Conservation (phyloP, 257 asterid genomes). For the Haberlea rhodopensis region DNA sequence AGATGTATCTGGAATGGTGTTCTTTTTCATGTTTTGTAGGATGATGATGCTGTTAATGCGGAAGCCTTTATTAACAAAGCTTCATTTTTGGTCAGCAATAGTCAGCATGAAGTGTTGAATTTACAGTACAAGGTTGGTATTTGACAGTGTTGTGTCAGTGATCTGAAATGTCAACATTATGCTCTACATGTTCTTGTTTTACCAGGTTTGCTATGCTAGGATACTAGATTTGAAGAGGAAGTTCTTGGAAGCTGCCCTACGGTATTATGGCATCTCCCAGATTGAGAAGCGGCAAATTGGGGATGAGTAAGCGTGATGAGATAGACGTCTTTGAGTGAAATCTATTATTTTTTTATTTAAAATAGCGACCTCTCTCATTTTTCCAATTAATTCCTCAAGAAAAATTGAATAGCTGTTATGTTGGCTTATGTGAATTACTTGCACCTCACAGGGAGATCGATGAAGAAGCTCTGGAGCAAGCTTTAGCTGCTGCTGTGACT, state of each 20-base stretch:
- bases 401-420: conserved; percentile 13
- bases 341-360: background rate
- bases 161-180: conserved; percentile 3
- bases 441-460: conserved; percentile 66
- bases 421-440: conserved; percentile 23
- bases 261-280: conserved; percentile 94
- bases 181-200: conserved; percentile 3
- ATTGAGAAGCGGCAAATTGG: conserved; percentile 95
- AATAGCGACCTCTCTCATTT: background rate
- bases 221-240: conserved; percentile 93
- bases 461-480: conserved; percentile 81
- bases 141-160: conserved; percentile 6
- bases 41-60: conserved; percentile 97
- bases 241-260: conserved; percentile 97
- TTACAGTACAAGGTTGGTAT: conserved; percentile 79
- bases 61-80: conserved; percentile 98
- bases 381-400: background rate
- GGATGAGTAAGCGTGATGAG: conserved; percentile 67
- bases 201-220: conserved; percentile 96
- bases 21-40: conserved; percentile 48
- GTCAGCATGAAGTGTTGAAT: conserved; percentile 87
- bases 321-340: conserved; percentile 16
- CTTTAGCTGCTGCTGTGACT: conserved; percentile 63
- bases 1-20: conserved; percentile 17
- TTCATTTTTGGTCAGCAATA: conserved; percentile 88